Evolutionary conservation across 345 rosid genomes (phyloP), one percentile per base, ranked within the genome.

Genomic region (Isatis tinctoria): DNA sequence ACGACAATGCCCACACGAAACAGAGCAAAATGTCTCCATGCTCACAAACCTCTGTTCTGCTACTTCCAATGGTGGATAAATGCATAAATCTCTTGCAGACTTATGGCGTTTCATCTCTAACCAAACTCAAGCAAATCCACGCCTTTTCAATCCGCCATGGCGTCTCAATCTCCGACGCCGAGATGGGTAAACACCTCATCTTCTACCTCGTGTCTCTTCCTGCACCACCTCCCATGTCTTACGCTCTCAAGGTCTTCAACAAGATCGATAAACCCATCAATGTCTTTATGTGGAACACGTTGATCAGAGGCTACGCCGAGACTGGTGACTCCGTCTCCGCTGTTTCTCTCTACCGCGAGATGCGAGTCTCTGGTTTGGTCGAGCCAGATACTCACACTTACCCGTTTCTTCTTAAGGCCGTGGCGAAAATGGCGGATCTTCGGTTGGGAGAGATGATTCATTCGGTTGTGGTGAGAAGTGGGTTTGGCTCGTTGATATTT

Each of bases 241-340:
- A 91, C 72, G 86, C 88, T 52, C 85, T 41, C 60, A 81, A 18
- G 4, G 78, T 89, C 69, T 89, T 93, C 70, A 62, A 79, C 65
- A 80, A 63, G 8, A 71, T 87, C 22, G 77, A 74, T 5, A 69
- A 67, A 74, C 87, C 91, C 16, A 79, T 83, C 61, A 77, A 77
- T 28, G 74, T 87, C 51, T 93, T 89, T 76, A 69, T 83, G 3
- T 91, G 92, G 92, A 93, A 93, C 74, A 84, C 94, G 0, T 78
- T 93, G 83, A 93, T 91, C 35, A 84, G 88, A 82, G 96, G 97
- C 59, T 89, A 89, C 74, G 87, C 90, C 0, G 97, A 91, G 86
- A 73, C 80, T 20, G 81, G 77, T 20, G 79, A 74, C 63, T 87
- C 93, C 4, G 52, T 24, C 45, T 84, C 87, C 0, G 96, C 90